Evolutionary conservation across 1,139 yeast genomes (phyloP), one percentile per base, ranked within the genome.

Genomic region (Blastobotrys buckinghamii): DNA sequence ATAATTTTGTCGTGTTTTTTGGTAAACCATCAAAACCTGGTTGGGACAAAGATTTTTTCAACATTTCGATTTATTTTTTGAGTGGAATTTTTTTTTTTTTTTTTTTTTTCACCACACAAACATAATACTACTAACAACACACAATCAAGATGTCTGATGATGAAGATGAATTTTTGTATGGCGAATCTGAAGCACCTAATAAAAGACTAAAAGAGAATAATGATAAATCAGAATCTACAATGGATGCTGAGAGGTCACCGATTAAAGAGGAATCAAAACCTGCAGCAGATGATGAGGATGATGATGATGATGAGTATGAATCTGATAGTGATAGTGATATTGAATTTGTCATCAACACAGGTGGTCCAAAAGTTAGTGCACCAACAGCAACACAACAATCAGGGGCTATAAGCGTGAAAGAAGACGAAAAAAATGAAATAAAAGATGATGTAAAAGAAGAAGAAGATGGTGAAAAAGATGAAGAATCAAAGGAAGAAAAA

Each of bases 81-180:
- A n/a, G n/a, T n/a, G n/a, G n/a, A n/a, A n/a, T n/a, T 29, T 29
- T 13, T 12, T 29, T 12, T 13, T 29, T 29, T 13, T 12, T 29
- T 29, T 6, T 29, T 29, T 29, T 12, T 29, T 13, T 12, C 32
- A 9, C 12, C 4, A 12, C 32, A 29, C 6, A 29, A 29, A 22
- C 24, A 22, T 22, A 5, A 22, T 4, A 22, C 4, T 5, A 22
- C 4, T 5, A 22, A 22, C 5, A 10, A 13, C 2, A 35, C 7
- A n/a, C 12, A 6, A 6, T 16, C 4, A 17, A 20, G 13, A 29
- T 29, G 32, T 29, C 32, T 29, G 39, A 39, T 52, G 92, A 85
- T 53, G 96, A 87, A 58, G 96, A 88, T 63, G 92, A 84, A 46
- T 88, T 81, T 65, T 77, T 88, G 50, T 88, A 88, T 62, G 95